Evolutionary conservation across 768 basidiomycete species (phyloP), one percentile per base, ranked within the genome.

Genomic region (Ramaria rubella): DNA sequence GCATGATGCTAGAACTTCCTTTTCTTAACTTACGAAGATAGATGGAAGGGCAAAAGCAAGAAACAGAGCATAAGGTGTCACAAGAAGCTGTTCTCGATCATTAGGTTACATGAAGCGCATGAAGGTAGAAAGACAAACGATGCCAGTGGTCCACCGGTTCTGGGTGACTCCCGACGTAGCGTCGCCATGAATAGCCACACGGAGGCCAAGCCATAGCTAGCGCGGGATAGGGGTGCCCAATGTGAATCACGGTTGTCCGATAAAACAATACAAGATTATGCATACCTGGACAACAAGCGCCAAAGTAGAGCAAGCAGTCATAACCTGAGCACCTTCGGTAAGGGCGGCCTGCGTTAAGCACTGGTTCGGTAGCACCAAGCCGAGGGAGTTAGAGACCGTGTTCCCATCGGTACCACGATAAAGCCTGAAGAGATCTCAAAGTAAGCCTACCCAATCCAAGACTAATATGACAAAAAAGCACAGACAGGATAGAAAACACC

Each of bases 291-390:
- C 27, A 9, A 56, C 33, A 15, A 56, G 55, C 15, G 55, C n/a
- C 15, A 56, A 15, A 15, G 55, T 56, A 29, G 55, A 56, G 19
- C 55, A 14, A 5, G 55, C 55, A 14, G 55, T 48, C 55, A 56
- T 56, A 6, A 56, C 55, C 29, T 56, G 72, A 1, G 77, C 71
- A 1, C 78, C 81, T 51, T 80, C 70, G 21, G 78, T 69, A 74
- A 82, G 71, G 24, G 76, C 75, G 6, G 81, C 77, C 67, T 84
- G 82, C 0, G 70, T 68, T 38, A 73, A 62, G 60, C 82, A 84
- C 11, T 81, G 53, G 57, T 60, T 21, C 55, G 57, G 11, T 71
- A 63, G 17, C 67, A 68, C 46, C 64, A 57, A 12, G 55, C 53
- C 14, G 58, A 60, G 53, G 65, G 65, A 52, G 36, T 59, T 56